These are phyloP conservation scores for Tricharina praecox DNA, from an alignment of 495 filamentous ascomycete species.

Conservation along the genomic window DNA sequence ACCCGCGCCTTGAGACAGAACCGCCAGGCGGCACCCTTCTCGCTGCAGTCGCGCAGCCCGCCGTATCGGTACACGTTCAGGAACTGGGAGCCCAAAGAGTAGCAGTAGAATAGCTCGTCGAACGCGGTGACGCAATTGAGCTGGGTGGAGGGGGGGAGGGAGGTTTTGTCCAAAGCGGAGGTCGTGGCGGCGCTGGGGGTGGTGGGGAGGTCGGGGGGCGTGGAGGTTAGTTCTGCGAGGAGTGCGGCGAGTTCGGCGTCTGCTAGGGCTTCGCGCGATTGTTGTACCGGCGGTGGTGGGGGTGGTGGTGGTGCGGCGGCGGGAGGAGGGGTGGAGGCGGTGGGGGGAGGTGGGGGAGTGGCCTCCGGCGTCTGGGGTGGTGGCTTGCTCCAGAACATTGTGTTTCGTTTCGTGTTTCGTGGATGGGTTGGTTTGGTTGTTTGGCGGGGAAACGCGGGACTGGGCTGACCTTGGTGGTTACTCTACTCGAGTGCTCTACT, in stretches of 20 bases:
- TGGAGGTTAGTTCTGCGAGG: constrained; percentile 38
- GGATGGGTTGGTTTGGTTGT: too few species aligned
- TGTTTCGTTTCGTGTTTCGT: neutral
- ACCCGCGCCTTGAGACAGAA: constrained; percentile 78
- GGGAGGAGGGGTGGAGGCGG: neutral
- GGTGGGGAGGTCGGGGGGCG: too few species aligned
- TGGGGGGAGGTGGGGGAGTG: neutral
- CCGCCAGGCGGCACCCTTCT: constrained; percentile 81
- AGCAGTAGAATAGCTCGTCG: constrained; percentile 90
- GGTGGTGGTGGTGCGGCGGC: constrained; percentile 11
- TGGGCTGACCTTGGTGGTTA: too few species aligned
- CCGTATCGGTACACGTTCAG: constrained; percentile 76
- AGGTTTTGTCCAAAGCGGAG: too few species aligned
- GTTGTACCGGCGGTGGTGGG: constrained; percentile 30
- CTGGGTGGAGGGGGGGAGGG: constrained; percentile 58
- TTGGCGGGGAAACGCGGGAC: too few species aligned
- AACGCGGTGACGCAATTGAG: constrained; percentile 86
- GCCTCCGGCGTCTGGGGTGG: neutral
- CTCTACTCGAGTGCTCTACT: too few species aligned
- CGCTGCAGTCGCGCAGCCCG: constrained; percentile 48
- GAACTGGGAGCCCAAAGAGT: constrained; percentile 79
- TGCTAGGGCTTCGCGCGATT: constrained; percentile 40
- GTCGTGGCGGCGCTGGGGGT: too few species aligned
- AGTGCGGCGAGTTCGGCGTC: constrained; percentile 45
- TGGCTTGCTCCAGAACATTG: constrained; percentile 6